Conservation (phyloP, 2,329 filamentous ascomycete genomes). For the Nigrograna mackinnonii region DNA sequence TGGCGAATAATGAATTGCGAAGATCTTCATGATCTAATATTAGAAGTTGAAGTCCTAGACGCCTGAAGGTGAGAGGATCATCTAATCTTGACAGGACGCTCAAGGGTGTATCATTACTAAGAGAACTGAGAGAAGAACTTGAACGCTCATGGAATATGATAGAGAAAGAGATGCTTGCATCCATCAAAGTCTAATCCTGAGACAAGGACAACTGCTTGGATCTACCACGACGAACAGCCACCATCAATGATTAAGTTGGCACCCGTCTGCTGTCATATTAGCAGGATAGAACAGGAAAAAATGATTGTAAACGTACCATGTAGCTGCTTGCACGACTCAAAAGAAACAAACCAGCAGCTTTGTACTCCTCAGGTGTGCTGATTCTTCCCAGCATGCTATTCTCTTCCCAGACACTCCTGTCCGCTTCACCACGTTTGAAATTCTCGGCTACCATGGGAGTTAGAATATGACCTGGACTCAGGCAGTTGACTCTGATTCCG, state of each 20-base stretch:
- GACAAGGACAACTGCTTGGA: no score
- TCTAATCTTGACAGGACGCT: no score
- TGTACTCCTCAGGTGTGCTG: conserved; percentile 38
- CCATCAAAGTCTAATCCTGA: no score
- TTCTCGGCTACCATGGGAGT: conserved; percentile 82
- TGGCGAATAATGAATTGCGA: no score
- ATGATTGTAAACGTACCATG: conserved; percentile 36
- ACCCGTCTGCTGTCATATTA: conserved; percentile 25
- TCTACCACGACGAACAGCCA: conserved; percentile 37
- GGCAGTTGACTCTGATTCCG: conserved; percentile 76
- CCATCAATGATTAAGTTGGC: conserved; percentile 38
- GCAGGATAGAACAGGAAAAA: neutral
- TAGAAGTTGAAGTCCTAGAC: no score
- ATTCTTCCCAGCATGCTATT: conserved; percentile 75
- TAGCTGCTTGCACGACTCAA: conserved; percentile 39
- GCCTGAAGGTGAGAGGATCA: no score
- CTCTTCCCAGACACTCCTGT: conserved; percentile 68
- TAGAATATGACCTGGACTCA: conserved; percentile 77
- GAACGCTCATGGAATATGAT: no score
- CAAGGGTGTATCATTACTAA: no score
- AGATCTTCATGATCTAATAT: no score
- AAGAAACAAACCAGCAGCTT: conserved; percentile 36
- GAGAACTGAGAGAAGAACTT: no score
- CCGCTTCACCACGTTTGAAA: conserved; percentile 71
- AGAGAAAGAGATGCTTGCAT: no score